Percentiles rank a stretch among this genome's conserved stretches.
These are phyloP conservation scores for Kluyveromyces dobzhanskii DNA, from an alignment of 805 yeast species.

Conservation along the genomic window DNA sequence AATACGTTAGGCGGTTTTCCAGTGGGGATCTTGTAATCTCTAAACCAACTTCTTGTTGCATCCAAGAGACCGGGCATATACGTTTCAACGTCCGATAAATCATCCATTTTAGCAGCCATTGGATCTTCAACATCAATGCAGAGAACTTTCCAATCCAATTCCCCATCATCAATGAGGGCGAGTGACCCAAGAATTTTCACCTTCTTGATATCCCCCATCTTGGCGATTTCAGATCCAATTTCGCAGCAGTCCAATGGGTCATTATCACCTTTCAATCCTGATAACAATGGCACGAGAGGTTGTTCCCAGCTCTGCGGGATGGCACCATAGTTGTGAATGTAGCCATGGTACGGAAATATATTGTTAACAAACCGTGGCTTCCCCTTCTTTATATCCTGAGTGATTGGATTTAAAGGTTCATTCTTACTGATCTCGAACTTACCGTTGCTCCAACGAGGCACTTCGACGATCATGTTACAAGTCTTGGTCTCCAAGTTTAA, in stretches of 20 bases:
- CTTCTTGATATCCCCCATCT: conserved; percentile 55
- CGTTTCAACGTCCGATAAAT: conserved; percentile 57
- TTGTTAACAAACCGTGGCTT: conserved; percentile 68
- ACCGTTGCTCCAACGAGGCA: conserved; percentile 77
- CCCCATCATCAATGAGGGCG: conserved; percentile 87
- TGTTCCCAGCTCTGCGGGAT: conserved; percentile 97
- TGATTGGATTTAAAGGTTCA: conserved; percentile 60
- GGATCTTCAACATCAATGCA: conserved; percentile 64
- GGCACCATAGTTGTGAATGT: conserved; percentile 83
- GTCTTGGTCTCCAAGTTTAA: conserved; percentile 35
- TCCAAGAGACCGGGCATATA: conserved; percentile 64
- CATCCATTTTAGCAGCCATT: conserved; percentile 48
- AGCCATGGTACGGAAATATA: conserved; percentile 76
- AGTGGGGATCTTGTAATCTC: conserved; percentile 74
- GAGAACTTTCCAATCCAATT: conserved; percentile 89
- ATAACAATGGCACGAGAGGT: conserved; percentile 52
- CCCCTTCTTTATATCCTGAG: conserved; percentile 72
- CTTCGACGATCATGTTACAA: conserved; percentile 64
- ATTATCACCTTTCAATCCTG: conserved; percentile 66
- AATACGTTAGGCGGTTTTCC: conserved; percentile 71
- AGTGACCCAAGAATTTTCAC: conserved; percentile 69
- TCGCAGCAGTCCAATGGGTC: conserved; percentile 95
- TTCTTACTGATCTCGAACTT: conserved; percentile 68
- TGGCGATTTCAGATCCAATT: conserved; percentile 55
- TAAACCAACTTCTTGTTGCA: conserved; percentile 71